These are phyloP conservation scores for Withania somnifera DNA, from an alignment of 305 asterid species.

Conservation along the genomic window DNA sequence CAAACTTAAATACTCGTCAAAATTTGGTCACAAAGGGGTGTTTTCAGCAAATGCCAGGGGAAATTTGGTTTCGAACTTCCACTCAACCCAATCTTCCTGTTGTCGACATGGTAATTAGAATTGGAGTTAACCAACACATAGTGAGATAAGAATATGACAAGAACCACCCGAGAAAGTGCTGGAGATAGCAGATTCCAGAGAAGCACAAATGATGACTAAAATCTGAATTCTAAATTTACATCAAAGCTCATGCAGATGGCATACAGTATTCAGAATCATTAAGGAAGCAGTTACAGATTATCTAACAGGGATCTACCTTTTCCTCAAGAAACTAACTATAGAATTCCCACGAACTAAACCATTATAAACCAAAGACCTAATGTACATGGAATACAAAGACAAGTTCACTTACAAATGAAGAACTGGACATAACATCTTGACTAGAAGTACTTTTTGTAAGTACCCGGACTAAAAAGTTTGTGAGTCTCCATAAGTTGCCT, in stretches of 20 bases:
- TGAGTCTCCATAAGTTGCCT: background rate
- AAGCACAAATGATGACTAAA: background rate
- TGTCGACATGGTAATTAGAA: background rate
- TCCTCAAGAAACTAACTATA: background rate
- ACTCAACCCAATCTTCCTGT: background rate
- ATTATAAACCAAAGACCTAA: background rate
- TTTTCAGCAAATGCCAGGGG: background rate
- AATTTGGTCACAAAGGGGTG: background rate
- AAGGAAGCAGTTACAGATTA: background rate
- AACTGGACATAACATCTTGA: background rate
- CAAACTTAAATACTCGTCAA: background rate
- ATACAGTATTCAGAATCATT: background rate
- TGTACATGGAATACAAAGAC: background rate
- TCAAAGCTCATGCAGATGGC: background rate
- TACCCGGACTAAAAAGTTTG: too few species aligned
- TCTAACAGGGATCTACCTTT: background rate
- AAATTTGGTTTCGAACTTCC: background rate
- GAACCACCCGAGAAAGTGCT: background rate
- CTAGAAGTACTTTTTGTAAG: background rate
- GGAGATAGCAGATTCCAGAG: background rate
- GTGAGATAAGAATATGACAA: background rate
- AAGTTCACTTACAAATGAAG: background rate
- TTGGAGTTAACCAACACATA: background rate
- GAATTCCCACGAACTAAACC: background rate
- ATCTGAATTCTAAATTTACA: background rate